A percentile compares a stretch with the other conserved stretches of the same genome.
These are phyloP conservation scores for Epichloe festucae DNA, from an alignment of 2,329 filamentous ascomycete genomes.

Conservation along the genomic window DNA sequence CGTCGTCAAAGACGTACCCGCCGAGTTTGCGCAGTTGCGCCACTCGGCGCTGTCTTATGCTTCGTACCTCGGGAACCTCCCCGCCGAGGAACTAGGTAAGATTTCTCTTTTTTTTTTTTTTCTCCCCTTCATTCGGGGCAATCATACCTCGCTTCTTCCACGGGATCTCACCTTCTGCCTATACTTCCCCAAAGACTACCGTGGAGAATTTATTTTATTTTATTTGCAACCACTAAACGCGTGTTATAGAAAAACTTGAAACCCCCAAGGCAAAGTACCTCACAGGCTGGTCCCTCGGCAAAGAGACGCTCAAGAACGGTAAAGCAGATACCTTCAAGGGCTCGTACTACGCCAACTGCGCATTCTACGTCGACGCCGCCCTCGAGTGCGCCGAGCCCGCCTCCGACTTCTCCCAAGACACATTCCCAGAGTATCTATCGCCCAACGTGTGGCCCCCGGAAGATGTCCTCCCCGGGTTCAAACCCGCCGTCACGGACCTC, in stretches of 20 bases:
- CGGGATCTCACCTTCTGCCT: too few relatives aligned
- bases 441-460: conserved; percentile 80
- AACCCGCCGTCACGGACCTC: conserved; percentile 56
- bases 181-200: too few relatives aligned
- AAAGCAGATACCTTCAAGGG: conserved; percentile 71
- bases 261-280: conserved; percentile 50
- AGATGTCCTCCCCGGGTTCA: conserved; percentile 61
- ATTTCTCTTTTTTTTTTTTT: conserved; percentile 8
- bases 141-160: neutral
- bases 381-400: conserved; percentile 52
- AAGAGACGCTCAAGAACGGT: conserved; percentile 67
- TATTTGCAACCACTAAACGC: neutral
- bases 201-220: too few relatives aligned
- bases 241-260: conserved; percentile 36
- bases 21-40: conserved; percentile 58
- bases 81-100: conserved; percentile 55
- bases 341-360: conserved; percentile 74
- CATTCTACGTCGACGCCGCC: conserved; percentile 55
- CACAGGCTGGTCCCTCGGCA: conserved; percentile 68
- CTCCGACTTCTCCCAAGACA: conserved; percentile 39
- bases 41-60: conserved; percentile 69
- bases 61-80: conserved; percentile 76
- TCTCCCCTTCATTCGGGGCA: neutral
- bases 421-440: conserved; percentile 78
- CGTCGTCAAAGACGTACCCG: conserved; percentile 74